Evolutionary conservation across 129 eudicot genomes (phyloP).

Genomic region (Rutidosis leptorrhynchoides): DNA sequence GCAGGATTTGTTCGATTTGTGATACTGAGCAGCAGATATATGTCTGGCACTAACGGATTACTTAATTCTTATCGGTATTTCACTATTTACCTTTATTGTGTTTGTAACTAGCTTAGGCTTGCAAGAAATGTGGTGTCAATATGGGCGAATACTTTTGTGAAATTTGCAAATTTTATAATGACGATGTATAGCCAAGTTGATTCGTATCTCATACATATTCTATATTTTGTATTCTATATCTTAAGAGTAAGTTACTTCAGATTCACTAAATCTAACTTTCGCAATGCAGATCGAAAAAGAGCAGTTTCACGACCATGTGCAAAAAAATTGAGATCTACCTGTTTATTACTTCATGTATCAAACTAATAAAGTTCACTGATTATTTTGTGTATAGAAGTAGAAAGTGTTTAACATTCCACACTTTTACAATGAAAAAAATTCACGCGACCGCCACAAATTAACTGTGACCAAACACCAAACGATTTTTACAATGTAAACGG

Average conservation of each 20-base stretch:
- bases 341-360: neutral
- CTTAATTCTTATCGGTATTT: neutral
- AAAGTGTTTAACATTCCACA: too few species aligned
- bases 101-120: conserved; percentile 41
- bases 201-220: neutral
- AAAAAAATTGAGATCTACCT: neutral
- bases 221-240: too few species aligned
- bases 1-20: conserved; percentile 93
- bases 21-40: conserved; percentile 94
- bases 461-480: too few species aligned
- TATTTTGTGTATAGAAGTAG: too few species aligned
- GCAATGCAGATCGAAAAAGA: conserved; percentile 60
- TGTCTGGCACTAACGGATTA: conserved; percentile 21
- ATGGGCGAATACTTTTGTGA: conserved; percentile 96
- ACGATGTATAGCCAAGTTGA: conserved; percentile 51
- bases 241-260: neutral
- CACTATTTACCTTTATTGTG: conserved; percentile 8
- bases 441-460: too few species aligned
- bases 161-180: conserved; percentile 87
- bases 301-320: conserved; percentile 51
- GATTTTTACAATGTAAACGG: too few species aligned
- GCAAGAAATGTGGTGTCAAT: conserved; percentile 92
- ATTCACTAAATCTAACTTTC: conserved; percentile 20
- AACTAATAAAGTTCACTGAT: neutral
- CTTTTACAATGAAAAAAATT: too few species aligned